Evolutionary conservation across 139 green algal genomes (phyloP), one percentile per base, ranked within the genome.

Genomic region (Picochlorum sp.): DNA sequence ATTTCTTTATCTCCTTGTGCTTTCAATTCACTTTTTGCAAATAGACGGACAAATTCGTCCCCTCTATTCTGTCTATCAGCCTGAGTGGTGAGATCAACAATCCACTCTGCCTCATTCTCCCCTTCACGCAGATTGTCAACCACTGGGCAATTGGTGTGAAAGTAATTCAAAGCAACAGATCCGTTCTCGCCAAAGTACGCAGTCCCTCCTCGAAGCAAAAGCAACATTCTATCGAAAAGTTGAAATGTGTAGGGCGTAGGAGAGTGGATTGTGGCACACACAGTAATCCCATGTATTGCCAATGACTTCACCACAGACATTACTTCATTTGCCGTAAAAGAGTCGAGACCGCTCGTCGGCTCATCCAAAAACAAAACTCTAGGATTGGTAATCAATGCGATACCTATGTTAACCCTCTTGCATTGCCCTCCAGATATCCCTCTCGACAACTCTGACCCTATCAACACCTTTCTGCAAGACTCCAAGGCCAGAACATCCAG

Each of bases 331-430:
- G 82, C 61, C 5, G 82, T 89, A 69, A 77, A 84, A 4, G 71
- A 84, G 65, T 91, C 78, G 26, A 90, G 65, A 10, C 83, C 82
- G 22, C 33, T 64, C 35, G 82, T 86, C 40, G 78, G 81, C 50
- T 86, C 78, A 50, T 90, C 84, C 47, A 89, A 62, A 56, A 87
- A 84, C 7, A 85, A 64, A 8, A 86, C 70, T 13, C 67, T 47
- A 5, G 80, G 82, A 50, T 76, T 64, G 20, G 76, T 75, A 39
- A 90, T 60, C 29, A 88, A 73, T 13, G 55, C 59, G 33, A 81
- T 66, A 5, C 59, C 80, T 14, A 83, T 80, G 58, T 80, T 81
- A 13, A 62, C 47, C 2, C 77, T 59, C 53, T 81, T 81, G n/a
- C 56, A 53, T 56, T 81, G 59, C 10, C 58, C 49, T 26, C 37